phyloP scores from a whole-genome alignment of 768 basidiomycete species.

The Royoungia palumana region DNA sequence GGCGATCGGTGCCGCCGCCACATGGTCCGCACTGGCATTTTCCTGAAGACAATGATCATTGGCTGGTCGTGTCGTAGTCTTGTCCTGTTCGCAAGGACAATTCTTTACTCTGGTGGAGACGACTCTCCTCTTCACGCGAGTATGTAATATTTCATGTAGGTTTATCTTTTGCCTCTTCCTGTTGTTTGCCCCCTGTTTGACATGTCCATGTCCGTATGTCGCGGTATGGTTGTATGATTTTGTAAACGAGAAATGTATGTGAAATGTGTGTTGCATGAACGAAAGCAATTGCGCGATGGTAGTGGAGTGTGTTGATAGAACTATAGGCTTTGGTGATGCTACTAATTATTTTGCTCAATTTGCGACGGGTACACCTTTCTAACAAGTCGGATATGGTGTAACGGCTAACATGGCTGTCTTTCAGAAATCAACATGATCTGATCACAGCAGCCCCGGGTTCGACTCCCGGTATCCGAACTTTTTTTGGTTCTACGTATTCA shows the following conservation, averaged over 20 bases:
- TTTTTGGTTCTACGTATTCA: no score
- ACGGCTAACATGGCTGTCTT: constrained; percentile 37
- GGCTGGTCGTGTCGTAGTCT: background rate
- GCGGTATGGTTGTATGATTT: constrained; percentile 5
- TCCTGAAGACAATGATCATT: constrained; percentile 32
- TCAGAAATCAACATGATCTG: constrained; percentile 12
- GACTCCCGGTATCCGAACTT: constrained; percentile 35
- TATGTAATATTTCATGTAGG: constrained; percentile 3
- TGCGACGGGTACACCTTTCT: background rate
- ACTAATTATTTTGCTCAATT: no score
- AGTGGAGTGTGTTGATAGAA: no score
- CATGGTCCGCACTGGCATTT: constrained; percentile 75
- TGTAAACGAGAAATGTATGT: constrained; percentile 3
- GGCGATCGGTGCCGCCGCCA: constrained; percentile 63
- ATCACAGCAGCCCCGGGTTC: constrained; percentile 36
- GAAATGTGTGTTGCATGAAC: background rate
- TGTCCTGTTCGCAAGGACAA: background rate
- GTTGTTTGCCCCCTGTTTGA: background rate
- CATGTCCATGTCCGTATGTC: constrained; percentile 1
- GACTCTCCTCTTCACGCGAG: background rate
- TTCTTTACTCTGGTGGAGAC: background rate
- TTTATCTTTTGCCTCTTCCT: background rate
- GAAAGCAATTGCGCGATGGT: no score
- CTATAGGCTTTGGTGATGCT: no score
- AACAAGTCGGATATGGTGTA: constrained; percentile 33